Conservation (phyloP, 106 monocot genomes). For the Platanthera zijinensis region DNA sequence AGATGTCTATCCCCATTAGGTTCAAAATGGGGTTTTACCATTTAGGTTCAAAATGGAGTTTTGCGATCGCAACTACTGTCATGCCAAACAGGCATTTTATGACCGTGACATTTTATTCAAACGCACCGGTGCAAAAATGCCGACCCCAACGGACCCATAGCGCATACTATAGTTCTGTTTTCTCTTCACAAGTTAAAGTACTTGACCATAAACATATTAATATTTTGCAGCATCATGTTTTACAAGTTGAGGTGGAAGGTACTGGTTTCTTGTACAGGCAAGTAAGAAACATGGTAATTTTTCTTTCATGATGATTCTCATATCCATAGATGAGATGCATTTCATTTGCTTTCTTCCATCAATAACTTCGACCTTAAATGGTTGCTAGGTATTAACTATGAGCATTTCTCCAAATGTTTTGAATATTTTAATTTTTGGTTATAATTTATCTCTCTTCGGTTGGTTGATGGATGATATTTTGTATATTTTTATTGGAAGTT, state of each 20-base stretch:
- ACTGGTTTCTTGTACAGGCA: conserved; percentile 76
- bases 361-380: background rate
- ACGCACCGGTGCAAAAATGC: no score
- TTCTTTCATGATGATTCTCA: background rate
- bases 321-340: background rate
- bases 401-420: background rate
- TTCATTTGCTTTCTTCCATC: background rate
- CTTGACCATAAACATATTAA: background rate
- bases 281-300: conserved; percentile 86
- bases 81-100: no score
- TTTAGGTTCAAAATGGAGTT: no score
- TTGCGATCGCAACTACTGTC: no score
- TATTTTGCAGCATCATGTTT: conserved; percentile 36
- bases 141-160: background rate
- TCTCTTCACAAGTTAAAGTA: background rate
- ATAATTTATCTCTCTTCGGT: background rate
- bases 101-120: no score
- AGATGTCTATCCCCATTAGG: no score
- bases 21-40: no score
- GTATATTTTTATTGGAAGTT: background rate
- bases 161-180: background rate
- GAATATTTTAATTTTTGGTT: background rate
- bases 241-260: conserved; percentile 82
- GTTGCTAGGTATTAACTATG: background rate
- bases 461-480: background rate